phyloP scores from a whole-genome alignment of 257 asterid genomes.

The Solanum clarkiae region DNA sequence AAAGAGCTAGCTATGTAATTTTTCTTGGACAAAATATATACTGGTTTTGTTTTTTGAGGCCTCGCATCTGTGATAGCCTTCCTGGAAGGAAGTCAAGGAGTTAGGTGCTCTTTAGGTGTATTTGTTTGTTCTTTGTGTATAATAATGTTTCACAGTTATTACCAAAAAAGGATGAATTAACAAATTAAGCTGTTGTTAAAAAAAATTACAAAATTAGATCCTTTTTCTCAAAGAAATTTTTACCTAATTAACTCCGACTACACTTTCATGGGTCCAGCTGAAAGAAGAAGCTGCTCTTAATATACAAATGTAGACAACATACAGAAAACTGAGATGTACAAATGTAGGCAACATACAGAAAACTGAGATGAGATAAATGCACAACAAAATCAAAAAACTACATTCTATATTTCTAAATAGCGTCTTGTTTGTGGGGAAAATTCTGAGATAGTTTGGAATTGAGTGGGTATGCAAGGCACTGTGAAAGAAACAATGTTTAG shows the following conservation, averaged over 20 bases:
- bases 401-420: neutral
- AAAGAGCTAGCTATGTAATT: neutral
- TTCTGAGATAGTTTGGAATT: neutral
- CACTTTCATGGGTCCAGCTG: neutral
- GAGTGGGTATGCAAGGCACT: neutral
- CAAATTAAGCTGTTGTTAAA: neutral
- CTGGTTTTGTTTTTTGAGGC: neutral
- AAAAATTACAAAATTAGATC: neutral
- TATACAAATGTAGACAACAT: neutral
- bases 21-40: neutral
- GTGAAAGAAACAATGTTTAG: neutral
- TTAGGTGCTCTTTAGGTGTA: neutral
- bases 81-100: neutral
- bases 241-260: neutral
- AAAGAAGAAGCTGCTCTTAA: neutral
- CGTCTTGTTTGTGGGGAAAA: neutral
- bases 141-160: neutral
- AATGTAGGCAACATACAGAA: neutral
- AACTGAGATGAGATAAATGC: neutral
- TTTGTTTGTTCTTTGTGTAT: neutral
- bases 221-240: neutral
- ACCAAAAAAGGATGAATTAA: neutral
- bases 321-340: neutral
- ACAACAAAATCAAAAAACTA: neutral
- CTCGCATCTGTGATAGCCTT: neutral